A percentile compares a stretch with the other conserved stretches of the same genome.
Conservation (phyloP, 805 yeast species). For the Candida succiphila region DNA sequence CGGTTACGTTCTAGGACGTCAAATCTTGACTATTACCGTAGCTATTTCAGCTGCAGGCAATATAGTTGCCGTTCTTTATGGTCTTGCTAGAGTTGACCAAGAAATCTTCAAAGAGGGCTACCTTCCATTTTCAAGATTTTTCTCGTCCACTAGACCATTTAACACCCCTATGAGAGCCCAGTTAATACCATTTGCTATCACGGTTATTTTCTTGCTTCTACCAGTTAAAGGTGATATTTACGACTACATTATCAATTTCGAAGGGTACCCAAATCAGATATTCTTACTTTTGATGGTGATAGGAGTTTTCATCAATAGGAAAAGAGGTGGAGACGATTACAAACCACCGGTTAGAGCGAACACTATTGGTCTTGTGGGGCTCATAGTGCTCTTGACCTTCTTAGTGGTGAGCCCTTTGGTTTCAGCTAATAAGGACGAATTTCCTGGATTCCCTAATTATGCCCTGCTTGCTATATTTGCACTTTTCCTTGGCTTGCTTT, state of each 20-base stretch:
- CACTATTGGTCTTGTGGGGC: slow-evolving; percentile 33
- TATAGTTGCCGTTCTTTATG: slow-evolving; percentile 42
- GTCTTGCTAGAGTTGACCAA: slow-evolving; percentile 43
- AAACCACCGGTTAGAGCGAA: slow-evolving; percentile 44
- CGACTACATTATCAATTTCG: slow-evolving; percentile 40
- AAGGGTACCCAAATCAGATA: slow-evolving; percentile 39
- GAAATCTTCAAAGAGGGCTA: slow-evolving; percentile 49
- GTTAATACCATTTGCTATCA: slow-evolving; percentile 29
- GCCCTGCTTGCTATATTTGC: slow-evolving; percentile 34
- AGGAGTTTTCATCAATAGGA: slow-evolving; percentile 48
- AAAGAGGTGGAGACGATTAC: slow-evolving; percentile 39
- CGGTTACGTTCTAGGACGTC: slow-evolving; percentile 38
- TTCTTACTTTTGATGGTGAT: slow-evolving; percentile 42
- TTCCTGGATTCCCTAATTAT: slow-evolving; percentile 35
- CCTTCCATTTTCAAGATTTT: slow-evolving; percentile 36
- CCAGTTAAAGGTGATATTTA: slow-evolving; percentile 41
- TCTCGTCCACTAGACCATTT: slow-evolving; percentile 45
- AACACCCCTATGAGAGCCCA: slow-evolving; percentile 43
- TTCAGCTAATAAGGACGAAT: slow-evolving; percentile 27
- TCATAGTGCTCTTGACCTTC: slow-evolving; percentile 35
- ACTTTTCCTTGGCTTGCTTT: slow-evolving; percentile 32
- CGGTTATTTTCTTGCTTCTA: slow-evolving; percentile 29
- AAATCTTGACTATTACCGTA: slow-evolving; percentile 35
- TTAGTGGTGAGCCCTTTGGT: slow-evolving; percentile 41
- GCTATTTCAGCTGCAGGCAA: slow-evolving; percentile 50